Conservation (phyloP, 2,329 filamentous ascomycete species). For the Septoria petroselini region DNA sequence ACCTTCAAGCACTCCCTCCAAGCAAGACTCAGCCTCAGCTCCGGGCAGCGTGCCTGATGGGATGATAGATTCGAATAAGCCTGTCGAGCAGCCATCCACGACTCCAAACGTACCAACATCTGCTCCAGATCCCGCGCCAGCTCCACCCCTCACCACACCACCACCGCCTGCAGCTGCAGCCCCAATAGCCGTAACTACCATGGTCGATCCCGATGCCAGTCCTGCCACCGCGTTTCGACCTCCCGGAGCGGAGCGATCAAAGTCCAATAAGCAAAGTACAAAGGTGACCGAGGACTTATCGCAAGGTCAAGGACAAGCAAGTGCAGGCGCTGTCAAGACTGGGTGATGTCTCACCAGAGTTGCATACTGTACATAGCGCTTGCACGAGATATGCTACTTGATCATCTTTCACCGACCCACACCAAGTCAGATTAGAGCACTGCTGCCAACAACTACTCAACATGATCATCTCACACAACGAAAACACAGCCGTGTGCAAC, state of each 20-base stretch:
- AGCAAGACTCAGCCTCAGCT: constrained; percentile 6
- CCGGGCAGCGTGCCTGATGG: not conserved
- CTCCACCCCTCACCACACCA: not conserved
- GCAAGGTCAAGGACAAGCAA: not conserved
- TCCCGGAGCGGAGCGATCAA: constrained; percentile 2
- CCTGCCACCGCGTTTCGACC: constrained; percentile 7
- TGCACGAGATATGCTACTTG: too few species aligned
- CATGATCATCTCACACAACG: too few species aligned
- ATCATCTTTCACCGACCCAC: too few species aligned
- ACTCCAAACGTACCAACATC: not conserved
- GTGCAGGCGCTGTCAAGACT: not conserved
- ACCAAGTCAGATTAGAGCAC: too few species aligned
- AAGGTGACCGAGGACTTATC: constrained; percentile 4
- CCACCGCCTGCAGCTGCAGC: not conserved
- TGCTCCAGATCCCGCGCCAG: not conserved
- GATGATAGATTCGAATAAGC: not conserved
- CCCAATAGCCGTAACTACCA: not conserved
- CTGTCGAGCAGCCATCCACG: not conserved
- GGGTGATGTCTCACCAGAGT: too few species aligned
- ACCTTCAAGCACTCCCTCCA: constrained; percentile 8
- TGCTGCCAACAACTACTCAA: too few species aligned
- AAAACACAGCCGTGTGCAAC: too few species aligned
- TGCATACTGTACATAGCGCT: too few species aligned
- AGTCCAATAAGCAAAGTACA: constrained; percentile 4
- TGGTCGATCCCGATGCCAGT: constrained; percentile 10